These are phyloP conservation scores for Lasiodiplodia sp. DNA, from an alignment of 2,329 filamentous ascomycete genomes.

Conservation along the genomic window DNA sequence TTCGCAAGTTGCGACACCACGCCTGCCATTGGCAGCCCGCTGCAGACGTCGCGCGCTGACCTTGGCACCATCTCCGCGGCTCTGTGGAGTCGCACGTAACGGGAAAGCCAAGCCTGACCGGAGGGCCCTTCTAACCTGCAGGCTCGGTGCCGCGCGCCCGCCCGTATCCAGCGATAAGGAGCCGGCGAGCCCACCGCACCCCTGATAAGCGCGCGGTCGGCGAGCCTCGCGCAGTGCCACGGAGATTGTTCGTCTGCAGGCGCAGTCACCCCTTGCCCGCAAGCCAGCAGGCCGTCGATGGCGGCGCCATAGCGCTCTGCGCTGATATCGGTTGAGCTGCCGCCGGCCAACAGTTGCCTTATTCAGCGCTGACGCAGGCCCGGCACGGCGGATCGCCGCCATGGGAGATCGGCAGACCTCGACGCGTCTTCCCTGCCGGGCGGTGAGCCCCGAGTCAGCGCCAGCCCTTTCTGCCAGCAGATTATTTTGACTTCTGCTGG, in stretches of 20 bases:
- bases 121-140: background rate
- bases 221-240: conserved; percentile 16
- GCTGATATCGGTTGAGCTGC: conserved; percentile 24
- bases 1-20: conserved; percentile 21
- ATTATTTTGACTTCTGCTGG: conserved; percentile 28
- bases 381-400: conserved; percentile 21
- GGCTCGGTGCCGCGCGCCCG: background rate
- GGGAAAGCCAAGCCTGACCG: conserved; percentile 13
- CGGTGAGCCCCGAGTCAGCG: conserved; percentile 19
- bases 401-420: conserved; percentile 24
- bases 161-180: conserved; percentile 27
- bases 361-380: conserved; percentile 11
- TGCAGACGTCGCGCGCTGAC: background rate
- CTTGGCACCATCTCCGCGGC: conserved; percentile 19
- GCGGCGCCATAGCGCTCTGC: conserved; percentile 9
- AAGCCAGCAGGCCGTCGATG: background rate
- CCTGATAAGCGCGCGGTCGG: conserved; percentile 21
- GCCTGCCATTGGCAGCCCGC: conserved; percentile 7
- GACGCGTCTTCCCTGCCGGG: conserved; percentile 22
- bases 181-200: background rate
- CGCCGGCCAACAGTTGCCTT: conserved; percentile 22
- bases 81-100: conserved; percentile 20
- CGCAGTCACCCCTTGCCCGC: conserved; percentile 2
- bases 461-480: conserved; percentile 22
- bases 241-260: conserved; percentile 5